phyloP scores from a whole-genome alignment of 2,329 filamentous ascomycete genomes.

The Ascochyta koolunga region DNA sequence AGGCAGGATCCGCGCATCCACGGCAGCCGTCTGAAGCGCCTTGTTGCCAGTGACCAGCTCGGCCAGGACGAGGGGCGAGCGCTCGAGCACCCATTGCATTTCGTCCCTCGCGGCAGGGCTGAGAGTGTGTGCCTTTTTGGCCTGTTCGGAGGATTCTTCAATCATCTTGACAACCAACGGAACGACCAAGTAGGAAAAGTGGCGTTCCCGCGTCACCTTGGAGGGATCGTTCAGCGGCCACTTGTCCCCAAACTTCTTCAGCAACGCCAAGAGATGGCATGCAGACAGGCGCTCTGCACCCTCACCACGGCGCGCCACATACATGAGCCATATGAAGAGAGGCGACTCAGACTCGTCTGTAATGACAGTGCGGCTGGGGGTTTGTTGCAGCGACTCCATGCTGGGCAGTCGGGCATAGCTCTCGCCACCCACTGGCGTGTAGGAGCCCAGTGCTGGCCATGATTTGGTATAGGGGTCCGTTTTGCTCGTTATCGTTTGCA shows the following conservation, averaged over 20 bases:
- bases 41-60: slow-evolving; percentile 79
- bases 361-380: slow-evolving; percentile 37
- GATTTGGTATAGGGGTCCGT: slow-evolving; percentile 49
- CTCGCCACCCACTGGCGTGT: slow-evolving; percentile 35
- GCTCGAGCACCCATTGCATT: slow-evolving; percentile 45
- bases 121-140: slow-evolving; percentile 27
- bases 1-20: slow-evolving; percentile 70
- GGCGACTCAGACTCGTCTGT: slow-evolving; percentile 54
- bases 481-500: slow-evolving; percentile 49
- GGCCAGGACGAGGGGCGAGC: slow-evolving; percentile 76
- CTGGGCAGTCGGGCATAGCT: slow-evolving; percentile 40
- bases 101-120: slow-evolving; percentile 56
- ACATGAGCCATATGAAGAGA: slow-evolving; percentile 56
- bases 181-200: slow-evolving; percentile 54
- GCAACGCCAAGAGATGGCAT: slow-evolving; percentile 47
- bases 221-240: slow-evolving; percentile 47
- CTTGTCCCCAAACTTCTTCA: slow-evolving; percentile 46
- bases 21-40: slow-evolving; percentile 79
- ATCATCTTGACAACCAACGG: slow-evolving; percentile 58
- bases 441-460: slow-evolving; percentile 52
- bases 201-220: slow-evolving; percentile 48
- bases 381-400: slow-evolving; percentile 39
- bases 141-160: slow-evolving; percentile 41
- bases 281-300: slow-evolving; percentile 51
- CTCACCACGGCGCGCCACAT: slow-evolving; percentile 51